phyloP scores from a whole-genome alignment of 371 early-diverging fungal genomes.

The Circinella minor region DNA sequence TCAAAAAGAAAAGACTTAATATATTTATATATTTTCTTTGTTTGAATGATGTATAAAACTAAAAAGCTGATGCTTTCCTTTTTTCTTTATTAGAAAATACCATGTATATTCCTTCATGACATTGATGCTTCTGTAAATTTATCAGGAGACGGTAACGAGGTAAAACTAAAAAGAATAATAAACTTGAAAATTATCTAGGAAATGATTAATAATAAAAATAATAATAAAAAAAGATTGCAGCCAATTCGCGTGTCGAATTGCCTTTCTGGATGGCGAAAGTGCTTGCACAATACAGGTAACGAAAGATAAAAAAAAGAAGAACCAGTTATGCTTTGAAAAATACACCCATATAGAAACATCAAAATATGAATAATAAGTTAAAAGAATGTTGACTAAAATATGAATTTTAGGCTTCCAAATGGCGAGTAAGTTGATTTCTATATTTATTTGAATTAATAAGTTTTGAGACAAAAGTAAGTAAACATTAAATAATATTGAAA shows the following conservation, averaged over 20 bases:
- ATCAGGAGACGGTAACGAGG: slow-evolving; percentile 40
- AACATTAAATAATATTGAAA: too few species aligned
- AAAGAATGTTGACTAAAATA: background rate
- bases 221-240: slow-evolving; percentile 18
- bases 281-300: slow-evolving; percentile 43
- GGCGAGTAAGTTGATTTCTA: slow-evolving; percentile 15
- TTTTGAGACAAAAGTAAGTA: too few species aligned
- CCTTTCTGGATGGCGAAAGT: slow-evolving; percentile 54
- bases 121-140: slow-evolving; percentile 38
- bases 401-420: slow-evolving; percentile 12
- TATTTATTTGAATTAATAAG: background rate
- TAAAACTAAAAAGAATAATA: slow-evolving; percentile 9
- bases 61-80: too few species aligned
- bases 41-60: too few species aligned
- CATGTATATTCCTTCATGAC: slow-evolving; percentile 41
- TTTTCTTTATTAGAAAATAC: slow-evolving; percentile 39
- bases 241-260: slow-evolving; percentile 38
- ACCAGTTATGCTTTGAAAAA: too few species aligned
- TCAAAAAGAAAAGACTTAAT: background rate
- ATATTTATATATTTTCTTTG: too few species aligned
- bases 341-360: too few species aligned
- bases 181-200: too few species aligned
- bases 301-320: too few species aligned
- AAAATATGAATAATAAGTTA: too few species aligned
- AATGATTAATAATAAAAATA: background rate